phyloP scores from a whole-genome alignment of 2,329 filamentous ascomycete species.

The Gremmenia infestans region DNA sequence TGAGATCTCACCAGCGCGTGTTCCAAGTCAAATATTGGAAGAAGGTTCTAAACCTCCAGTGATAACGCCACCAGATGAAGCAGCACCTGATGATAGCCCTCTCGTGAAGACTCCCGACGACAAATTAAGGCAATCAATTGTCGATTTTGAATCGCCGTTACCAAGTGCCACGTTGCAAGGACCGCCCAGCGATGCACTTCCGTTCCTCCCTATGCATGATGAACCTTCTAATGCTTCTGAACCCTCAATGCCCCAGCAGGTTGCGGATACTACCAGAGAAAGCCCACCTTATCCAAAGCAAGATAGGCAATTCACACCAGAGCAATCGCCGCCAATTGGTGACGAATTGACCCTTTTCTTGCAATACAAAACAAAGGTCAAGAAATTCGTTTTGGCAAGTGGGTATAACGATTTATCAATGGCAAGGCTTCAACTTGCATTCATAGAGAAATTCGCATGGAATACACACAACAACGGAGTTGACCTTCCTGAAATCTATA shows the following conservation, averaged over 20 bases:
- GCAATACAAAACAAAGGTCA: constrained; percentile 95
- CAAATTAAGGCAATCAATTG: constrained; percentile 36
- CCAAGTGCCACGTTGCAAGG: constrained; percentile 56
- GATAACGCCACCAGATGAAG: constrained; percentile 35
- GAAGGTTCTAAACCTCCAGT: constrained; percentile 20
- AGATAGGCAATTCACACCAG: constrained; percentile 50
- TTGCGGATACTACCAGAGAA: constrained; percentile 10
- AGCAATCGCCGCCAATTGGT: constrained; percentile 63
- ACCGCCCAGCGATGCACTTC: constrained; percentile 47
- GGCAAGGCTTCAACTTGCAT: constrained; percentile 84
- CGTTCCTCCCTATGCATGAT: constrained; percentile 25
- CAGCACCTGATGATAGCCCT: constrained; percentile 31
- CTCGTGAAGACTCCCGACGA: constrained; percentile 56
- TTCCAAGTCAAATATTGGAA: constrained; percentile 59
- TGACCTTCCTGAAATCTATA: constrained; percentile 94
- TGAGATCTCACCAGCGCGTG: constrained; percentile 60
- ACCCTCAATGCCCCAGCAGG: constrained; percentile 13
- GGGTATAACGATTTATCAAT: constrained; percentile 81
- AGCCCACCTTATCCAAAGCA: constrained; percentile 40
- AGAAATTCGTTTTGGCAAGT: constrained; percentile 86
- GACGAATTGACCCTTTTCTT: constrained; percentile 92
- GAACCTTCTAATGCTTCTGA: constrained; percentile 12
- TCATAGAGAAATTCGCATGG: constrained; percentile 99
- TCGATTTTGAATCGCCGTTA: constrained; percentile 20
- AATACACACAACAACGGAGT: constrained; percentile 92